Evolutionary conservation across 345 rosid species (phyloP).

Genomic region (Lumnitzera littorea): DNA sequence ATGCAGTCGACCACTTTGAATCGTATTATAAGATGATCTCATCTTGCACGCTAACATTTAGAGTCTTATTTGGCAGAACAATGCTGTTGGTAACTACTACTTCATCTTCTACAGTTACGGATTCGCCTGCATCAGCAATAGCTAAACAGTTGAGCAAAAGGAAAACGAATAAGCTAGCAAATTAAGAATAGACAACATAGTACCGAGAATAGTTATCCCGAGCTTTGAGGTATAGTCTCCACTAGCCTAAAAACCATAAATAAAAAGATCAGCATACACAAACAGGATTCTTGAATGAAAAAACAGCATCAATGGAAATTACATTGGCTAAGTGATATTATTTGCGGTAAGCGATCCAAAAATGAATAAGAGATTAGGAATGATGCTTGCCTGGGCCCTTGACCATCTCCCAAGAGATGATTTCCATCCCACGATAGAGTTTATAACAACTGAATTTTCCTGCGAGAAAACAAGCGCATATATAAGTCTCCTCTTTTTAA

Average conservation of each 20-base stretch:
- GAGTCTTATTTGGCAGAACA: constrained; percentile 67
- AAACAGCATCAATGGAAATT: not conserved
- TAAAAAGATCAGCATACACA: not conserved
- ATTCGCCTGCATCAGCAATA: constrained; percentile 50
- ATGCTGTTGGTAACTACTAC: constrained; percentile 64
- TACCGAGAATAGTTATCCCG: constrained; percentile 81
- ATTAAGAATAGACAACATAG: not conserved
- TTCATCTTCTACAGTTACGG: constrained; percentile 78
- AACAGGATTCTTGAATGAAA: not conserved
- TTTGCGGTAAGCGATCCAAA: no score
- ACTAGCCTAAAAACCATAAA: constrained; percentile 33
- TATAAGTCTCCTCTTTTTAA: not conserved
- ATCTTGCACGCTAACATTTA: constrained; percentile 55
- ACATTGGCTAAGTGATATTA: no score
- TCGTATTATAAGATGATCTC: constrained; percentile 57
- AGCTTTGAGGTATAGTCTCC: constrained; percentile 70
- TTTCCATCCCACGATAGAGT: constrained; percentile 77
- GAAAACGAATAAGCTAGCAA: not conserved
- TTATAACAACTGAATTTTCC: constrained; percentile 74
- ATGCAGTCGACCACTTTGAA: not conserved
- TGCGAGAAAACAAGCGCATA: constrained; percentile 15
- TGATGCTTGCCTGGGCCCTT: constrained; percentile 57
- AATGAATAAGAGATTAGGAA: no score
- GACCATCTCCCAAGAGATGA: constrained; percentile 81
- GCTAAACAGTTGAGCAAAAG: not conserved